phyloP scores from a whole-genome alignment of 176 grass and related monocot genomes.

The Musa schizocarpa region DNA sequence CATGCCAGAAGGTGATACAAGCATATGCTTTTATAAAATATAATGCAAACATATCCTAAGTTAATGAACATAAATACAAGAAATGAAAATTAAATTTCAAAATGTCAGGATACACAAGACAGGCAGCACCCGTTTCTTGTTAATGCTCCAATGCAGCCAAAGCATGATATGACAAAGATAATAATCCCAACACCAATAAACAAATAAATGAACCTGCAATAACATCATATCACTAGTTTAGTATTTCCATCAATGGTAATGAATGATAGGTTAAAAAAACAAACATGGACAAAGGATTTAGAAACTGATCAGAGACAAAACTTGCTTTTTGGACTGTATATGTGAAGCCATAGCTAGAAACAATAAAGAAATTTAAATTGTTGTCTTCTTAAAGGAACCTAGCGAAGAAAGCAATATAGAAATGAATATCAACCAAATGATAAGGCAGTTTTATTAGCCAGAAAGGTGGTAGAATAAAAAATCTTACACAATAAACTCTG shows the following conservation, averaged over 20 bases:
- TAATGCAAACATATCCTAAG: neutral
- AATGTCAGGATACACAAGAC: constrained; percentile 17
- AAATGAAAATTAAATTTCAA: neutral
- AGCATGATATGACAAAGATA: constrained; percentile 12
- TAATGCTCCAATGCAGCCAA: constrained; percentile 9
- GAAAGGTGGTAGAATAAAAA: too few species aligned
- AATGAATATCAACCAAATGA: too few species aligned
- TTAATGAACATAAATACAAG: neutral
- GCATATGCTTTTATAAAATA: too few species aligned
- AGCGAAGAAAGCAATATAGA: neutral
- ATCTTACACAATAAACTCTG: too few species aligned
- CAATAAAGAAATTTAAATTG: neutral
- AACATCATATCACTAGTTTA: neutral
- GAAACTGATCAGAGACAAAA: neutral
- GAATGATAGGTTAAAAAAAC: neutral
- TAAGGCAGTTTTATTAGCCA: too few species aligned
- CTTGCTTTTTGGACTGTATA: neutral
- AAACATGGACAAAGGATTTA: neutral
- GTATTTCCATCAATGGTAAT: neutral
- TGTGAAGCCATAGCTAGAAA: neutral
- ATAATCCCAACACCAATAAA: constrained; percentile 15
- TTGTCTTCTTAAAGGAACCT: neutral
- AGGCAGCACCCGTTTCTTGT: constrained; percentile 8
- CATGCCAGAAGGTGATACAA: neutral
- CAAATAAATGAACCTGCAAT: constrained; percentile 14